Base-by-base conservation (phyloP, 495 filamentous ascomycete species). In the Penicillium steckii region DNA sequence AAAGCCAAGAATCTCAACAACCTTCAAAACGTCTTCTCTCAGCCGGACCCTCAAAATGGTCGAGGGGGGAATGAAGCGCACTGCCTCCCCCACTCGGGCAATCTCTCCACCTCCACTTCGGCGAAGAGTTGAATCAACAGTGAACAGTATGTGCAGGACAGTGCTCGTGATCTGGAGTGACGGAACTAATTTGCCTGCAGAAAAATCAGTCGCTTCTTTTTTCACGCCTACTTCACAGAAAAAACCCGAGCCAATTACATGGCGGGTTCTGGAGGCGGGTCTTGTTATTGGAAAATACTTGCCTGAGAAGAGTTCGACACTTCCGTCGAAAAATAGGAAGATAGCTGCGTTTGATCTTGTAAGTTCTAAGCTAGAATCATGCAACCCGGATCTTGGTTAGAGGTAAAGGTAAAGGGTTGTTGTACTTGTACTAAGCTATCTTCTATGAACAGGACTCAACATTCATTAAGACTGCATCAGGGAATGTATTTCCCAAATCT, bases 321-420 rank as follows among this genome's bases (percentile, higher is more conserved):
- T 61, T 33, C 45, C 63, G 9, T 44, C 47, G 32, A 60, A 72
- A 63, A 68, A 76, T 60, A 48, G 57, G 13, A 94, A 86, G 67
- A 80, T 99, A 46, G 93, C 92, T 19, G 88, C 85, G 0, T 97
- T 99, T 66, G 94, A 99, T 62, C 80, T 98, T 49, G 90, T 95
- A 70, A 58, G 84, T 71, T 29, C n/a, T n/a, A n/a, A n/a, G n/a
- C n/a, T n/a, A n/a, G n/a, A n/a, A n/a, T n/a, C n/a, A n/a, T n/a
- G n/a, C n/a, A n/a, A n/a, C n/a, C n/a, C n/a, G n/a, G n/a, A n/a
- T n/a, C n/a, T n/a, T n/a, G n/a, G n/a, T n/a, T n/a, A n/a, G n/a
- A n/a, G n/a, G n/a, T n/a, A n/a, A n/a, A n/a, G n/a, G n/a, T n/a
- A n/a, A n/a, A n/a, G 8, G 17, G 8, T 24, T 26, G 32, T 44